Base-by-base conservation (phyloP, 352 stramenopile species). In the Phytophthora tentaculata region DNA sequence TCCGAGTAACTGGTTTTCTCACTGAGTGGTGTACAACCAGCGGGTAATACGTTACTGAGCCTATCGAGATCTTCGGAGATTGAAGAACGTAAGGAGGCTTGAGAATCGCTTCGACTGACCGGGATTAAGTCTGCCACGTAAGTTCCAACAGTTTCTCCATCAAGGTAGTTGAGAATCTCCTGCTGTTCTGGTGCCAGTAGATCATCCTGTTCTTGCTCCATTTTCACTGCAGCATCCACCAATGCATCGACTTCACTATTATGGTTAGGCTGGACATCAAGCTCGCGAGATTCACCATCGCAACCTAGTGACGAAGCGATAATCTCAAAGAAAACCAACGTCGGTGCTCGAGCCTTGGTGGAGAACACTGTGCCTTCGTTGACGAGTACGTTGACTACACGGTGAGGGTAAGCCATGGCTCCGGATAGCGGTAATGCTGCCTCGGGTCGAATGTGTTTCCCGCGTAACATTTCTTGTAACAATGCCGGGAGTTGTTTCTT, bases 311-410 rank as follows among this genome's bases (percentile, higher is more conserved):
- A 64, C 9, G 76, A 84, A 19, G 56, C 23, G 22, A 85, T 74
- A 19, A 88, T 66, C 55, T 92, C 84, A 67, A 89, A 91, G 51
- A 83, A 84, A 43, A 92, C 71, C n/a, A 91, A 51, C 14, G 78
- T 91, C 10, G 84, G 84, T 0, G 84, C 83, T 23, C 84, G 80
- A 24, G 68, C 83, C 47, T 91, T 91, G 4, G 84, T 92, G 6
- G 80, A 89, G 48, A 92, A 92, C 16, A 92, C 84, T 5, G 83
- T 89, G 19, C 82, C 83, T 77, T 93, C 84, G 29, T 81, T 56
- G 3, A 63, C 76, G 17, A 88, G 55, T 16, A 88, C 76, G 49
- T 88, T 85, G 19, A 87, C 76, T 6, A 88, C 74, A 13, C 74
- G 77, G 41, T 84, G 76, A 12, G 75, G 51, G 2, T 39, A 47